Evolutionary conservation across 73 alveolate species (phyloP), one percentile per base, ranked within the genome.

Genomic region (Paramecium sexaurelia): DNA sequence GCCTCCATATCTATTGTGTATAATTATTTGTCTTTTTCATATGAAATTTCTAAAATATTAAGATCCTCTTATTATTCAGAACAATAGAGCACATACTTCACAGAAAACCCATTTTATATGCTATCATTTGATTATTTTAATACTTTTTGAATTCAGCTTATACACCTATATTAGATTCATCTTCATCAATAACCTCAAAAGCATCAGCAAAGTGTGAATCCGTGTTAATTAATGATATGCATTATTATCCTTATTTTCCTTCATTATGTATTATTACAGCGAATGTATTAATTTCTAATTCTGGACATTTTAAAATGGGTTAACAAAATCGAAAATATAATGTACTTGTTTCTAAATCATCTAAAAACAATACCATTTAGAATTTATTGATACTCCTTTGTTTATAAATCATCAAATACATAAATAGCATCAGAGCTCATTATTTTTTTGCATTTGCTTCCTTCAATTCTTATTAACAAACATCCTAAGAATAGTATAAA

Each of bases 201-300:
- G 43, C 1, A 71, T 71, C 86, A 17, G 86, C 86, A 35, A 71
- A 71, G 8, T 71, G 15, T 36, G 22, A 32, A 71, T 37, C 55
- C 15, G 86, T 71, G 11, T 71, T 71, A 22, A 61, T n/a, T 26
- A 61, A 61, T 3, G 39, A 29, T 9, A 61, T 32, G 43, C 83
- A 61, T 61, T 61, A 26, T 32, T 61, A 61, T 29, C 26, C 43
- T 24, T 15, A 10, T 32, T 29, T 26, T 24, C 83, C 83, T 19
- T 71, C 56, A 71, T 71, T 71, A 37, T 71, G 13, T 11, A 71
- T 35, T 15, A 71, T 71, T 13, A 71, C 57, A 71, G 86, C 86
- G 15, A 35, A 71, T 35, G 86, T 20, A 35, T 33, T 71, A 8
- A 22, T 7, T 32, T 20, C 7, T 36, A 20, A 2, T 11, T 19